Conservation (phyloP, 2,329 filamentous ascomycete genomes). For the Periconia digitata region DNA sequence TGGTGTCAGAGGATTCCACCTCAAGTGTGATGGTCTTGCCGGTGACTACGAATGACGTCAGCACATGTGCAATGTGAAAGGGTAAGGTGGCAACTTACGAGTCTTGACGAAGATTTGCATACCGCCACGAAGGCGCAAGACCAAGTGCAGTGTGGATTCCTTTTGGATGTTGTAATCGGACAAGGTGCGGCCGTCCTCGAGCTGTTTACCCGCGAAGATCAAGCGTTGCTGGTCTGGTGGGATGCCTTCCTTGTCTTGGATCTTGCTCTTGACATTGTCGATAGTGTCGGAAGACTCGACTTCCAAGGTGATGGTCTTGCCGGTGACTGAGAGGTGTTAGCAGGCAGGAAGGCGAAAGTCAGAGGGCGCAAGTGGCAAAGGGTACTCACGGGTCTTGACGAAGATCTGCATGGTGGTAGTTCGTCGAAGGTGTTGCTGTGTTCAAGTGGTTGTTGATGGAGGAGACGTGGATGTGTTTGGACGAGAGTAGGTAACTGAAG, state of each 20-base stretch:
- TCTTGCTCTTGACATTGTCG: constrained; percentile 96
- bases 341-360: constrained; percentile 18
- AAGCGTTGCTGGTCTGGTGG: constrained; percentile 95
- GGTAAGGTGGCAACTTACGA: constrained; percentile 30
- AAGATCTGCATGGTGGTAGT: constrained; percentile 84
- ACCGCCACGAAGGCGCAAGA: constrained; percentile 70
- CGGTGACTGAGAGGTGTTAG: constrained; percentile 57
- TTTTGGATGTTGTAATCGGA: constrained; percentile 97
- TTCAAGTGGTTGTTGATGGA: not conserved
- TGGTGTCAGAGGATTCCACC: constrained; percentile 44
- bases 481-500: not conserved
- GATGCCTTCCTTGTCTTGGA: constrained; percentile 97
- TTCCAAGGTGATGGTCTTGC: constrained; percentile 69
- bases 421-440: not conserved
- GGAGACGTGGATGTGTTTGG: not conserved
- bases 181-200: constrained; percentile 90
- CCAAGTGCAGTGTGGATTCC: constrained; percentile 70
- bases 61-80: constrained; percentile 27
- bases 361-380: constrained; percentile 24
- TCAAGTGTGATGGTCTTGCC: constrained; percentile 57
- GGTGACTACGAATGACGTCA: constrained; percentile 51
- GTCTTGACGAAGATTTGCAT: constrained; percentile 68
- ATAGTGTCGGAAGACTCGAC: constrained; percentile 80
- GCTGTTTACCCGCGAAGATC: constrained; percentile 96
- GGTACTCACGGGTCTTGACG: constrained; percentile 84